phyloP scores from a whole-genome alignment of 176 grass and related monocot genomes.

The Aegilops bicornis region DNA sequence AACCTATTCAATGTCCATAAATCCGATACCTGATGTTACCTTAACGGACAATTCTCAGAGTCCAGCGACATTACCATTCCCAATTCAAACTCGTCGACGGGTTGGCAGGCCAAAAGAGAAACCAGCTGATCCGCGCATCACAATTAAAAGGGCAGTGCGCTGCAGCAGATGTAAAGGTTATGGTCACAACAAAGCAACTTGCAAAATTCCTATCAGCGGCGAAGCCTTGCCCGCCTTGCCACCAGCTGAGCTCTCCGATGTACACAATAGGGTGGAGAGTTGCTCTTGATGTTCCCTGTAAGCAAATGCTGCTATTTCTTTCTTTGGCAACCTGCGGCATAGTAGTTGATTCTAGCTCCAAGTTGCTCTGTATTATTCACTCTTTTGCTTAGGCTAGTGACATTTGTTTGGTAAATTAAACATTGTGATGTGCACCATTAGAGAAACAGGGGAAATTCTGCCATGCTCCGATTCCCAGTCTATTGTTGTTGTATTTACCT shows the following conservation, averaged over 20 bases:
- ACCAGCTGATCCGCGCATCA: conserved; percentile 74
- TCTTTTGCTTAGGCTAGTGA: conserved; percentile 30
- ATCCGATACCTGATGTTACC: conserved; percentile 77
- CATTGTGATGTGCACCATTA: background rate
- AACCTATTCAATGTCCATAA: conserved; percentile 73
- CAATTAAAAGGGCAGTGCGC: conserved; percentile 67
- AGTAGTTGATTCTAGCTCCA: conserved; percentile 25
- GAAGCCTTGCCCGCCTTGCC: conserved; percentile 7
- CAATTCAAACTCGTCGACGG: conserved; percentile 57
- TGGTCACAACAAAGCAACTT: conserved; percentile 93
- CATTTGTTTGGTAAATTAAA: background rate
- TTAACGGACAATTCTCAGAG: conserved; percentile 44
- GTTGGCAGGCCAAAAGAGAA: conserved; percentile 92
- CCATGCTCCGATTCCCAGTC: background rate
- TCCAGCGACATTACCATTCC: conserved; percentile 39
- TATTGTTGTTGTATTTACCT: background rate
- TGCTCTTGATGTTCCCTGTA: background rate
- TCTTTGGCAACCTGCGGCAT: conserved; percentile 21
- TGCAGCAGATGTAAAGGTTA: conserved; percentile 85
- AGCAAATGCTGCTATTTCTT: conserved; percentile 21
- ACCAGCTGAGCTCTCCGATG: conserved; percentile 25
- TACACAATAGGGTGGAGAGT: conserved; percentile 28
- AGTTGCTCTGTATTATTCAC: conserved; percentile 16
- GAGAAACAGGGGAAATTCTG: conserved; percentile 7
- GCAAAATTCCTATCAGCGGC: conserved; percentile 63